Conservation (phyloP, 257 asterid genomes). For the Vinca minor region DNA sequence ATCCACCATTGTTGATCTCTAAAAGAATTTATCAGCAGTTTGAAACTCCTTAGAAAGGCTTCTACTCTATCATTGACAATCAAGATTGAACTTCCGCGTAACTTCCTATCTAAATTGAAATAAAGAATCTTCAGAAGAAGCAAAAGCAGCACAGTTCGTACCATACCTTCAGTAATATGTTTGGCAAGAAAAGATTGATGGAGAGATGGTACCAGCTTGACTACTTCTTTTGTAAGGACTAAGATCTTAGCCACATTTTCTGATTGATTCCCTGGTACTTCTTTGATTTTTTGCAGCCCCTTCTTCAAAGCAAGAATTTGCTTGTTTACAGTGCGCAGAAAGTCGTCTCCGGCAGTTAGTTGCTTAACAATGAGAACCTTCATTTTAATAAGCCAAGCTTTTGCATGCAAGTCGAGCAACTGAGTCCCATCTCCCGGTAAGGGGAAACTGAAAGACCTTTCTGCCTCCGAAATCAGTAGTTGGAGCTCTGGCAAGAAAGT, state of each 20-base stretch:
- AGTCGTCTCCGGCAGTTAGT: too few species aligned
- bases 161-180: background rate
- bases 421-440: background rate
- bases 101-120: constrained; percentile 1
- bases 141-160: background rate
- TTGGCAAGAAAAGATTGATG: background rate
- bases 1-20: background rate
- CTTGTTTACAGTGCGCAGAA: background rate
- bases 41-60: background rate
- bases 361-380: background rate
- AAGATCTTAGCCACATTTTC: background rate
- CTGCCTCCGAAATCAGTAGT: background rate
- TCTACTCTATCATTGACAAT: background rate
- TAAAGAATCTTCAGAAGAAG: background rate
- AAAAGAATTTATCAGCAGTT: background rate
- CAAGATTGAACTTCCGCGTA: background rate
- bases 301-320: background rate
- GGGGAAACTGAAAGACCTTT: background rate
- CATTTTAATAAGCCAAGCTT: background rate
- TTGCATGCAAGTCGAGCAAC: background rate
- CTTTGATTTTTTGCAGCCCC: background rate
- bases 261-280: background rate
- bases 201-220: background rate
- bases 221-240: background rate
- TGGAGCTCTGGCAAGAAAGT: background rate